Percentiles rank a stretch among this genome's conserved stretches.
These are phyloP conservation scores for Leishmania aethiopica DNA, from an alignment of 208 protist genomes.

Conservation along the genomic window DNA sequence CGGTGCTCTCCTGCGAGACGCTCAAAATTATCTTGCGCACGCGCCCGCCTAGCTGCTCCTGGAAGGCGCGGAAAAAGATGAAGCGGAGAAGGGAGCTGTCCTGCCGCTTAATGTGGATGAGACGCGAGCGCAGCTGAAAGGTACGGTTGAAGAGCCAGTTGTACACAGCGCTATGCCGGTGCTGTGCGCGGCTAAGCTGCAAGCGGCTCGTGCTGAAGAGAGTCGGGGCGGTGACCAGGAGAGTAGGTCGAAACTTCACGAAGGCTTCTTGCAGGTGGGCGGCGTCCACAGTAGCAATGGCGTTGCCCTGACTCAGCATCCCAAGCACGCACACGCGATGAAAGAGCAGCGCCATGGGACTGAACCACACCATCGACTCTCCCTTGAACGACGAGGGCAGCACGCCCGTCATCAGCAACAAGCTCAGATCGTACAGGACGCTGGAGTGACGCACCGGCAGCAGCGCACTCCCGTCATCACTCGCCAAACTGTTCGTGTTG, in stretches of 20 bases:
- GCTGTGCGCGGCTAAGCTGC: slow-evolving; percentile 63
- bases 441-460: slow-evolving; percentile 69
- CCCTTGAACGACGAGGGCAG: slow-evolving; percentile 57
- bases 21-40: slow-evolving; percentile 75
- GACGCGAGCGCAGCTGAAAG: slow-evolving; percentile 72
- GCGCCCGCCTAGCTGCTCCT: slow-evolving; percentile 68
- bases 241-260: slow-evolving; percentile 63
- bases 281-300: slow-evolving; percentile 55
- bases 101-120: slow-evolving; percentile 75
- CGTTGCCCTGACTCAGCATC: slow-evolving; percentile 72
- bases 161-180: slow-evolving; percentile 62
- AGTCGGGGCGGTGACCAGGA: slow-evolving; percentile 68
- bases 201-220: slow-evolving; percentile 74
- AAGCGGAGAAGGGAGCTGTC: slow-evolving; percentile 77
- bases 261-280: slow-evolving; percentile 57
- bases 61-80: slow-evolving; percentile 77
- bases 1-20: slow-evolving; percentile 71
- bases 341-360: slow-evolving; percentile 74
- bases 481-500: slow-evolving; percentile 44
- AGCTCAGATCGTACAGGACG: slow-evolving; percentile 65
- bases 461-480: slow-evolving; percentile 26
- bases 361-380: slow-evolving; percentile 80
- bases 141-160: slow-evolving; percentile 71
- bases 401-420: slow-evolving; percentile 62
- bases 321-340: slow-evolving; percentile 74